Evolutionary conservation across 306 rosid species (phyloP).

Genomic region (Vicia faba): DNA sequence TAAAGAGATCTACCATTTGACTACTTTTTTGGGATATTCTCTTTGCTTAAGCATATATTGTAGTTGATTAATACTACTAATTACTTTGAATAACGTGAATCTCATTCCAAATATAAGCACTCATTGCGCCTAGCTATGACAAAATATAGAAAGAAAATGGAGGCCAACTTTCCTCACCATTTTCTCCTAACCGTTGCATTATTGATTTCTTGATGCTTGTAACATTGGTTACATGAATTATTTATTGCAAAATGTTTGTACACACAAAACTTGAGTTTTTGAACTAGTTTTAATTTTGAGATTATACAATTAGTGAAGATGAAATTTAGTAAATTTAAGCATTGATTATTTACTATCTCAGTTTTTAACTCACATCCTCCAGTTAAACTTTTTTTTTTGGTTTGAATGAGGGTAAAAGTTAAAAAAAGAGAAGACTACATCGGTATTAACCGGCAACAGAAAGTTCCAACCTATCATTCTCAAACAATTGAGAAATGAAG

Average conservation of each 20-base stretch:
- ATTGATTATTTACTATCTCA: too few species aligned
- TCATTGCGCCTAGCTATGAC: slow-evolving; percentile 27
- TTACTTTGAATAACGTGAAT: slow-evolving; percentile 29
- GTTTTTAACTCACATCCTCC: too few species aligned
- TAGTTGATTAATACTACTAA: slow-evolving; percentile 20
- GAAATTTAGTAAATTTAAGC: too few species aligned
- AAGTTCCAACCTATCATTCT: too few species aligned
- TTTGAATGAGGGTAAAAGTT: too few species aligned
- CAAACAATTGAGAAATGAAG: too few species aligned
- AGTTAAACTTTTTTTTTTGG: too few species aligned
- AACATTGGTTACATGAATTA: neutral
- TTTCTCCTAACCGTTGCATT: slow-evolving; percentile 24
- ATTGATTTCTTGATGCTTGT: slow-evolving; percentile 6
- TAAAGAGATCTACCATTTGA: slow-evolving; percentile 50
- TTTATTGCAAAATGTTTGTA: neutral
- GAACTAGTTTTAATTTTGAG: too few species aligned
- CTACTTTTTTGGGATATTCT: slow-evolving; percentile 52
- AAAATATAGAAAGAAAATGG: neutral
- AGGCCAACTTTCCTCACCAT: slow-evolving; percentile 10
- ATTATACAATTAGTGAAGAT: too few species aligned
- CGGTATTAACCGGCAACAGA: too few species aligned
- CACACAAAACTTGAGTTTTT: neutral
- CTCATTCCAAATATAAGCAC: slow-evolving; percentile 32
- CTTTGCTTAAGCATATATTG: slow-evolving; percentile 33
- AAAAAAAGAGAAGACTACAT: too few species aligned